Evolutionary conservation across 2,329 filamentous ascomycete species (phyloP), one percentile per base, ranked within the genome.

Genomic region (Diatrype stigma): DNA sequence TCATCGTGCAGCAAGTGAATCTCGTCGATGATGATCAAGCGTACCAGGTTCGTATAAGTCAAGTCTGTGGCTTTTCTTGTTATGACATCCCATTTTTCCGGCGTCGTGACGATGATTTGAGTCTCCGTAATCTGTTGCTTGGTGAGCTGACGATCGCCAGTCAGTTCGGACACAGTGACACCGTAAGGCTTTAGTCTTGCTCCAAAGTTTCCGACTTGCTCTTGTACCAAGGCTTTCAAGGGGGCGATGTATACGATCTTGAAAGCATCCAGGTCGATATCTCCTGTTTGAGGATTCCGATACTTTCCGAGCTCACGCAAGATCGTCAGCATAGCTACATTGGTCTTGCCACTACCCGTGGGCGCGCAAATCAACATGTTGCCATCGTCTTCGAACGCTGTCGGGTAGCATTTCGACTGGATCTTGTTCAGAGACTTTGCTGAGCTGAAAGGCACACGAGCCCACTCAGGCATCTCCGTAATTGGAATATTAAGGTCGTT

Each of bases 81-180:
- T 61, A 99, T 96, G 60, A 99, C 93, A 71, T 99, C 94, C 89
- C 91, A 99, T 73, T 99, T 99, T 71, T 99, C 94, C 19, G 94
- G 94, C 0, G 94, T 99, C 1, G 94, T 99, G 52, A 99, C 92
- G 61, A 99, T 99, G 60, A 99, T 86, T 68, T 99, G 93, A 0
- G 94, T 99, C 64, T 99, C 94, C 2, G 93, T 85, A 56, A 99
- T 97, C 76, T 99, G 94, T 69, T 96, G 91, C 72, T 99, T 99
- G 19, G 93, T 99, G 66, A 99, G 86, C 72, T 97, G 94, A 48
- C 94, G 89, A 73, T 99, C 94, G 74, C 94, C 94, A 55, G 94
- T 99, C 64, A 99, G 76, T 71, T 99, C 94, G n/a, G 92, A 84
- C 11, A 99, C 94, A 52, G 83, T 87, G 66, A 99, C 91, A 37